A percentile compares a stretch with the other conserved stretches of the same genome.
These are phyloP conservation scores for Nitzschia palea DNA, from an alignment of 108 stramenopile species.

Conservation along the genomic window DNA sequence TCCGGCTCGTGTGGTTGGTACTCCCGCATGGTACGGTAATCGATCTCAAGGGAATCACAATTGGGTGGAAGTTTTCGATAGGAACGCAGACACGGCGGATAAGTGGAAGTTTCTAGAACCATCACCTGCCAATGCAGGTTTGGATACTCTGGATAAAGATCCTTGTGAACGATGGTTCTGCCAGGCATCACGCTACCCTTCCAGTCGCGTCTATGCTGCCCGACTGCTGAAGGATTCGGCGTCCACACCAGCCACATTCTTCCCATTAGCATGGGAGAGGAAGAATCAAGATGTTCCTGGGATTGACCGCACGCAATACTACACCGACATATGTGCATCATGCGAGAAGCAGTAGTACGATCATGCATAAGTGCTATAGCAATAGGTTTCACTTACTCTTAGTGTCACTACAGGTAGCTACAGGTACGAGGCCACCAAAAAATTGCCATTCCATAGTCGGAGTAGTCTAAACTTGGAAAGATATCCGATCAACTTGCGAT, in stretches of 20 bases:
- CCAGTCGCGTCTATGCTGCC: constrained; percentile 70
- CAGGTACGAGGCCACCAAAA: no score
- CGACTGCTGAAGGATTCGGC: constrained; percentile 40
- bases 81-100: not conserved
- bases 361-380: no score
- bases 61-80: constrained; percentile 85
- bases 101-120: constrained; percentile 85
- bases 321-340: constrained; percentile 44
- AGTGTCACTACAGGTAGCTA: no score
- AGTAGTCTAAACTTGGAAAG: no score
- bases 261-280: constrained; percentile 85
- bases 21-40: constrained; percentile 83
- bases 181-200: constrained; percentile 50
- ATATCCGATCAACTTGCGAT: no score
- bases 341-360: constrained; percentile 10
- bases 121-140: constrained; percentile 53
- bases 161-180: constrained; percentile 91
- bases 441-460: no score
- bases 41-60: constrained; percentile 84
- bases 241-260: constrained; percentile 28
- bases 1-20: constrained; percentile 81
- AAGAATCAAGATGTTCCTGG: constrained; percentile 68
- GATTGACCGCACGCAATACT: constrained; percentile 70
- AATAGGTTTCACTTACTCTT: no score
- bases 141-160: constrained; percentile 65